These are phyloP conservation scores for Xylariaceae sp. DNA, from an alignment of 2,329 filamentous ascomycete species.

Conservation along the genomic window DNA sequence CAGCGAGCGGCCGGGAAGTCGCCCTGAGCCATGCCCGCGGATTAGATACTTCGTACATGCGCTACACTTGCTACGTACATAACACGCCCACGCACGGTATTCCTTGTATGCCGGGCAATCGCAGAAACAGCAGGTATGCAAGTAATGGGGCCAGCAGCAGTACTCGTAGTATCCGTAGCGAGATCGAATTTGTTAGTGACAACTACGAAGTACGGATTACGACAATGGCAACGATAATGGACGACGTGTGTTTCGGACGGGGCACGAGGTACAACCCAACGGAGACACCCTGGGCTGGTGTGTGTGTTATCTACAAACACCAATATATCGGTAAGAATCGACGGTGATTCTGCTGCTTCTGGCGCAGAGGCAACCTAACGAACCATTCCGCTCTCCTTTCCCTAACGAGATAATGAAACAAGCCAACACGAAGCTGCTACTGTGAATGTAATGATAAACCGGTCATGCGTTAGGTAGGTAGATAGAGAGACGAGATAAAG, in stretches of 20 bases:
- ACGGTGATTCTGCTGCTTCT: too few species aligned
- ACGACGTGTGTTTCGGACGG: not conserved
- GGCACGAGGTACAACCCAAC: too few species aligned
- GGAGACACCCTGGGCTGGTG: too few species aligned
- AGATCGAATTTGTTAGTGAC: not conserved
- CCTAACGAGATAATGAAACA: not conserved
- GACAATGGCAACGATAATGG: not conserved
- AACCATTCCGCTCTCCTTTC: not conserved
- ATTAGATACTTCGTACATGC: not conserved
- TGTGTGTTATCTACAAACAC: too few species aligned
- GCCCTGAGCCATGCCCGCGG: too few species aligned
- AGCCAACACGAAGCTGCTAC: not conserved
- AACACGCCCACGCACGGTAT: not conserved
- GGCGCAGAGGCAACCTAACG: not conserved
- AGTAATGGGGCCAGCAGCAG: constrained; percentile 1
- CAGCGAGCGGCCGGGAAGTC: too few species aligned
- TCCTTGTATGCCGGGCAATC: not conserved
- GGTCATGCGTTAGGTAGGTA: not conserved
- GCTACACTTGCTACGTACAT: not conserved
- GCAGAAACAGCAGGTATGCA: not conserved
- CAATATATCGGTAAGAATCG: too few species aligned
- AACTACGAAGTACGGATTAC: not conserved
- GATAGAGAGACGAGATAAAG: not conserved
- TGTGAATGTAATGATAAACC: not conserved
- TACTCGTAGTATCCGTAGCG: too few species aligned